Percentiles rank a stretch among this genome's conserved stretches.
phyloP scores from a whole-genome alignment of 1,284 basidiomycete species.

The Flammula alnicola region DNA sequence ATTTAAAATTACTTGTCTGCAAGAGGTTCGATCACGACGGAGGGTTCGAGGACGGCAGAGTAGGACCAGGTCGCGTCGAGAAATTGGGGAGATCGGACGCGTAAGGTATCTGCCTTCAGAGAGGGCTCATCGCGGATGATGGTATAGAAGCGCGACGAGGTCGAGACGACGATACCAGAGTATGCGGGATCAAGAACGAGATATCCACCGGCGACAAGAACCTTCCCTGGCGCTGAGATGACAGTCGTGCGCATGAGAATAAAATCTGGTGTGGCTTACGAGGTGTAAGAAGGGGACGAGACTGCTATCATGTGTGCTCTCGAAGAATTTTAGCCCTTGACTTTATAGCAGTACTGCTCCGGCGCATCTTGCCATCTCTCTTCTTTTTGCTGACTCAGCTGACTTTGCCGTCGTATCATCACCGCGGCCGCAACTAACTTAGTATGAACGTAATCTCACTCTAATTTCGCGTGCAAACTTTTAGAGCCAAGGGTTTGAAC shows the following conservation, averaged over 20 bases:
- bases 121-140: constrained; percentile 47
- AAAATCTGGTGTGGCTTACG: too few species aligned
- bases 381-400: constrained; percentile 23
- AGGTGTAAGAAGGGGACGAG: constrained; percentile 8
- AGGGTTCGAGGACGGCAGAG: constrained; percentile 48
- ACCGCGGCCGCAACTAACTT: constrained; percentile 17
- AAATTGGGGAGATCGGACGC: constrained; percentile 93
- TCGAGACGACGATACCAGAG: constrained; percentile 87
- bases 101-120: constrained; percentile 49
- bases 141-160: constrained; percentile 94
- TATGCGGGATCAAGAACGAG: constrained; percentile 88
- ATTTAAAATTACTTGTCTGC: constrained; percentile 43
- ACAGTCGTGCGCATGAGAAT: constrained; percentile 53
- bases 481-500: constrained; percentile 14
- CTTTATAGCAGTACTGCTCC: constrained; percentile 19
- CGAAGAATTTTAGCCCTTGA: constrained; percentile 2
- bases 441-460: constrained; percentile 19
- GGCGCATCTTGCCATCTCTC: constrained; percentile 15
- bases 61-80: constrained; percentile 82
- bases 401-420: constrained; percentile 1
- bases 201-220: constrained; percentile 93
- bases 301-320: constrained; percentile 4
- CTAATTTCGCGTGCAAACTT: constrained; percentile 16
- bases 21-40: constrained; percentile 49
- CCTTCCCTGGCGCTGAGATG: constrained; percentile 94